Conservation (phyloP, 805 yeast species). For the Scheffersomyces spartinae region DNA sequence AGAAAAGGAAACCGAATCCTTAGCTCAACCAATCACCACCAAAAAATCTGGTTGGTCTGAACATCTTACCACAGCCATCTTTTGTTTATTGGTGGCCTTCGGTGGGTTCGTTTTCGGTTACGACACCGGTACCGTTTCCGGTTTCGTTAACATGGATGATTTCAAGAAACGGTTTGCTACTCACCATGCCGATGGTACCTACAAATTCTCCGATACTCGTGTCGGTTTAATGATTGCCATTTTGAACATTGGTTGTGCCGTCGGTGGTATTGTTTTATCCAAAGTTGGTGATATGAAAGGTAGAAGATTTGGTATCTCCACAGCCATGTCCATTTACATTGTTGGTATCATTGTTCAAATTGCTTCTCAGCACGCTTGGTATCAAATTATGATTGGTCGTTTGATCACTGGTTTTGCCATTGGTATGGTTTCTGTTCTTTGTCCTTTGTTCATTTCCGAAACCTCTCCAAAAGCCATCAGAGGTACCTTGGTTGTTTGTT, state of each 20-base stretch:
- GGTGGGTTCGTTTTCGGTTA: slow-evolving; percentile 74
- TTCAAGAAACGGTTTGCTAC: slow-evolving; percentile 44
- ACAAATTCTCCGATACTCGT: slow-evolving; percentile 32
- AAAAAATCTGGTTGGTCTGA: no score
- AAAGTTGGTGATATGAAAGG: slow-evolving; percentile 15
- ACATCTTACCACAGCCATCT: no score
- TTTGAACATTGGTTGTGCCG: slow-evolving; percentile 18
- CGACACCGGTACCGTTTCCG: slow-evolving; percentile 72
- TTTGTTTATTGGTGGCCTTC: slow-evolving; percentile 52
- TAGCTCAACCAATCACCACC: no score
- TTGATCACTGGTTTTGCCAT: slow-evolving; percentile 17
- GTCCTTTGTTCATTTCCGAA: slow-evolving; percentile 16
- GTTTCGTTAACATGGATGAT: slow-evolving; percentile 55
- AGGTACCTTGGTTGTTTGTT: slow-evolving; percentile 59
- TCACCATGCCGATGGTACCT: slow-evolving; percentile 24
- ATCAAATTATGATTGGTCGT: slow-evolving; percentile 15
- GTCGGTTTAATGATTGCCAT: slow-evolving; percentile 20
- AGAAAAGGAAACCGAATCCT: no score
- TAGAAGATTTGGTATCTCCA: slow-evolving; percentile 14
- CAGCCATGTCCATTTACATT: slow-evolving; percentile 15
- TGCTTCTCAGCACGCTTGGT: slow-evolving; percentile 11
- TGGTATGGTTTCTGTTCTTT: slow-evolving; percentile 14
- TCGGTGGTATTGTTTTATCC: slow-evolving; percentile 15
- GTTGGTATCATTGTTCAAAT: slow-evolving; percentile 18
- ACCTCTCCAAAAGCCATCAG: slow-evolving; percentile 16